A percentile compares a stretch with the other conserved stretches of the same genome.
Evolutionary conservation across 345 rosid species (phyloP).

Genomic region (Cardamine chenopodiifolia): DNA sequence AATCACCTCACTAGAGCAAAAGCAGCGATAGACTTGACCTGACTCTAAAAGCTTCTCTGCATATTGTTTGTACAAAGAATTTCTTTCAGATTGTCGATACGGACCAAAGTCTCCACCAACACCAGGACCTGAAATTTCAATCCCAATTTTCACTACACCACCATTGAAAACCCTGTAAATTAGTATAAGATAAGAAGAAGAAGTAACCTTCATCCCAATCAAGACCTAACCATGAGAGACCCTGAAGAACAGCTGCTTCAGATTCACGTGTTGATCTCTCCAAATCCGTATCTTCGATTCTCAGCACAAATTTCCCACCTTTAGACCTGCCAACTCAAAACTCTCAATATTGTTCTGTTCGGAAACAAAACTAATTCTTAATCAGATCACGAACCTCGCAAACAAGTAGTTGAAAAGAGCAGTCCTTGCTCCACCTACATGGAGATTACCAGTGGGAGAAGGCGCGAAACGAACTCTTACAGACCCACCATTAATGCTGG

Average conservation of each 20-base stretch:
- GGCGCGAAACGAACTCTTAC: constrained; percentile 97
- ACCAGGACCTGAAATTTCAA: constrained; percentile 62
- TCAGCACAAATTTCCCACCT: constrained; percentile 86
- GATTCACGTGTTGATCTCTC: constrained; percentile 93
- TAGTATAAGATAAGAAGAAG: constrained; percentile 12
- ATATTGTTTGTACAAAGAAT: constrained; percentile 71
- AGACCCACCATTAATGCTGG: constrained; percentile 28
- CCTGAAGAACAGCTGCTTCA: constrained; percentile 87
- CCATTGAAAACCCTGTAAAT: neutral
- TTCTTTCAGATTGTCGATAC: constrained; percentile 90
- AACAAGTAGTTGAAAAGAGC: constrained; percentile 95
- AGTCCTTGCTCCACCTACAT: constrained; percentile 97
- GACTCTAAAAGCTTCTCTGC: constrained; percentile 81
- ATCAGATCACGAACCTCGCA: constrained; percentile 58
- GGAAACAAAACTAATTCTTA: neutral
- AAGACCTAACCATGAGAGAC: constrained; percentile 92
- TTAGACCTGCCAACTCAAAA: constrained; percentile 58
- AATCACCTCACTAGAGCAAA: constrained; percentile 85
- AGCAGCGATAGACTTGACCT: constrained; percentile 88
- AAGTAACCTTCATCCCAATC: constrained; percentile 86
- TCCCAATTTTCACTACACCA: neutral
- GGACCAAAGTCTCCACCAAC: constrained; percentile 88
- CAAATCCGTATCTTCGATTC: constrained; percentile 92
- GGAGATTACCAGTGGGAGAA: constrained; percentile 95
- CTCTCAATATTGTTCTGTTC: neutral